Evolutionary conservation across 2,329 filamentous ascomycete species (phyloP).

Genomic region (Scytalidium lignicola): DNA sequence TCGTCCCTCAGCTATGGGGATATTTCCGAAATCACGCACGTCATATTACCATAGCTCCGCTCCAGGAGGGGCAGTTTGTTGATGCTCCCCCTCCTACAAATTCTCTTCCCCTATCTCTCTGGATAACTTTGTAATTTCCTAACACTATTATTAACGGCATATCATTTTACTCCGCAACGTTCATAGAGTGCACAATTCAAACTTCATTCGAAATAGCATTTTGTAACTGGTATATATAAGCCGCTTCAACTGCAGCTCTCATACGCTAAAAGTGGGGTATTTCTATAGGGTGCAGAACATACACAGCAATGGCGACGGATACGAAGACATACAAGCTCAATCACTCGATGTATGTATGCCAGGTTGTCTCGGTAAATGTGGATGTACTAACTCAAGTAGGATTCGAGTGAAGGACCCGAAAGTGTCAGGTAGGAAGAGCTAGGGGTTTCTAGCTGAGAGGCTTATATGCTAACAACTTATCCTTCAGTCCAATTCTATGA

Average conservation of each 20-base stretch:
- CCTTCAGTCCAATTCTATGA: constrained; percentile 80
- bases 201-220: background rate
- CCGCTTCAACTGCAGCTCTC: background rate
- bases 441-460: background rate
- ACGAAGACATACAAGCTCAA: constrained; percentile 73
- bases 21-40: background rate
- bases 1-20: background rate
- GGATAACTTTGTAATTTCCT: background rate
- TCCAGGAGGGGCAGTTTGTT: background rate
- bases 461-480: background rate
- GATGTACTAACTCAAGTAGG: constrained; percentile 40
- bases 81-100: background rate
- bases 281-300: constrained; percentile 5
- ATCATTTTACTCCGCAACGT: background rate
- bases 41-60: background rate
- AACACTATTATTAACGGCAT: background rate
- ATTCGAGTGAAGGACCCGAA: constrained; percentile 88
- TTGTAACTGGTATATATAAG: background rate
- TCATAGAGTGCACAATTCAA: background rate
- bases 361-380: background rate
- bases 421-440: constrained; percentile 49
- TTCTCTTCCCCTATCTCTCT: background rate
- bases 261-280: background rate
- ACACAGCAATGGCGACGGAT: constrained; percentile 51
- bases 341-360: constrained; percentile 65